A percentile compares a stretch with the other conserved stretches of the same genome.
Evolutionary conservation across 345 rosid species (phyloP).

Genomic region (Salix dunnii): DNA sequence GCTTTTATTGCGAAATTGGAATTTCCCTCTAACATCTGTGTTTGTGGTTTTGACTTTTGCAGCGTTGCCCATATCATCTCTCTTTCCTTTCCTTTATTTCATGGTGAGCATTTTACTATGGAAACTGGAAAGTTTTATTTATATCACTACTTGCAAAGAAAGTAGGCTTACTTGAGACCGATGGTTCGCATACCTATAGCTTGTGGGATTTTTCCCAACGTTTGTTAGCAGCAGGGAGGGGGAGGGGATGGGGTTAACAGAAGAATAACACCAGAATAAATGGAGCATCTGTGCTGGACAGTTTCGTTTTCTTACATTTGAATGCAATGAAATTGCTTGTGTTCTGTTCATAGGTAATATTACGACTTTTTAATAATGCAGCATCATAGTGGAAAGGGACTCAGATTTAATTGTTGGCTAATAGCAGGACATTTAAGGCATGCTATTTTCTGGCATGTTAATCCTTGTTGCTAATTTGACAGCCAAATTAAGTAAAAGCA

Average conservation of each 20-base stretch:
- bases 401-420: not conserved
- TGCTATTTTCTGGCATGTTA: not conserved
- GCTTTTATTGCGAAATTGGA: not conserved
- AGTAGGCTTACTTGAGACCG: not conserved
- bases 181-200: not conserved
- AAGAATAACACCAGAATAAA: not conserved
- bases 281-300: not conserved
- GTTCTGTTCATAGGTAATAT: too few relatives aligned
- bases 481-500: not conserved
- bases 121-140: not conserved
- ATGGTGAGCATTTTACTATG: conserved; percentile 44
- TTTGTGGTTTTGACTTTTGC: conserved; percentile 22
- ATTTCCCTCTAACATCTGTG: not conserved
- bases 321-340: too few relatives aligned
- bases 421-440: not conserved
- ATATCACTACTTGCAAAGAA: not conserved
- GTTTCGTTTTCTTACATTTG: too few relatives aligned
- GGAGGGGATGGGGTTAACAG: not conserved
- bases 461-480: not conserved
- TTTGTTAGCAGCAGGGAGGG: not conserved
- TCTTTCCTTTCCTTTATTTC: conserved; percentile 78
- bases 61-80: conserved; percentile 74
- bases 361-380: not conserved
- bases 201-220: not conserved
- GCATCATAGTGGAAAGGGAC: too few relatives aligned